Base-by-base conservation (phyloP, 1,139 yeast species). In the Debaryomyces robertsiae region DNA sequence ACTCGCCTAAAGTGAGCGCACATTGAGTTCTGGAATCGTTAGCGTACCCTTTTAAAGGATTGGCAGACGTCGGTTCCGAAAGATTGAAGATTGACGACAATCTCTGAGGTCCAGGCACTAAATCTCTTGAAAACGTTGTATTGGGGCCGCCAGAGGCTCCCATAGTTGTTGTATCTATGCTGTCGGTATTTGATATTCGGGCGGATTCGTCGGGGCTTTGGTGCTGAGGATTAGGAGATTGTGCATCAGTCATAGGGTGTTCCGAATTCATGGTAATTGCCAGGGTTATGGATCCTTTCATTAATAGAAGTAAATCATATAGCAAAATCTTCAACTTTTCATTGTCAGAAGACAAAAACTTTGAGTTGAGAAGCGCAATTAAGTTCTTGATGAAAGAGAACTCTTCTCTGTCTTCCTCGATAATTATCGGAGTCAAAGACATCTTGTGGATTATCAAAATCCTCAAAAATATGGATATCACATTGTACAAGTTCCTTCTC, bases 391-490 rank as follows among this genome's bases (percentile, higher is more conserved):
- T 57, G 43, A 79, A 71, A 3, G 55, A 52, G 36, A 70, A 62
- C 45, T 55, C 62, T 46, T 57, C 71, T n/a, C 54, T 61, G 47
- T 55, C 74, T 45, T 48, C 64, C 44, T 46, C 62, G 34, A 59
- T 55, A 33, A 64, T 66, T 46, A 58, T 48, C 42, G 65, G 53
- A 3, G 69, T 63, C 23, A 76, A 52, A 1, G 68, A 58, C 4
- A 63, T 57, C 52, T 77, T 78, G 54, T 83, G 88, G 41, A 84
- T 79, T 47, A 83, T 75, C 24, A 83, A 60, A 9, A 84, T 77
- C 47, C 84, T 69, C 42, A 82, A 67, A 46, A 80, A 69, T 24
- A 81, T 65, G 3, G 75, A 63, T 5, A 69, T 57, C 1, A 61
- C 40, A 36, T 53, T 48, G 27, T 55, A 46, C 6, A 61, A 41